These are phyloP conservation scores for Suhomyces yuchorum DNA, from an alignment of 1,139 yeast species.

Conservation along the genomic window DNA sequence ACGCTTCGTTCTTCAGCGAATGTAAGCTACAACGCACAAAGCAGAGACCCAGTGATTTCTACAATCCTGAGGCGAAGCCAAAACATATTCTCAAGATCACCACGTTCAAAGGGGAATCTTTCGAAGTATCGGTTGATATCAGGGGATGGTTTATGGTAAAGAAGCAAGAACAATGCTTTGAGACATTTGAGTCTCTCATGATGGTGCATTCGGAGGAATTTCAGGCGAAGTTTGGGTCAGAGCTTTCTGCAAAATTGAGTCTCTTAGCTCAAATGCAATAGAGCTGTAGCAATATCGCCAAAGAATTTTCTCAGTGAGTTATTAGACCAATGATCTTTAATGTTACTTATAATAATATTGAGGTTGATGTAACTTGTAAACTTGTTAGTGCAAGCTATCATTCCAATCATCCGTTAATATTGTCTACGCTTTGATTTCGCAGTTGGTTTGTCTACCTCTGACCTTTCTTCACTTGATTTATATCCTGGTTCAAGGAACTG, in stretches of 20 bases:
- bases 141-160: constrained; percentile 37
- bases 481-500: too few species aligned
- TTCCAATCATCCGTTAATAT: too few species aligned
- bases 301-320: too few species aligned
- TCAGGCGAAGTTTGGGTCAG: constrained; percentile 10
- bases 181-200: constrained; percentile 29
- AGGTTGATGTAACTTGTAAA: too few species aligned
- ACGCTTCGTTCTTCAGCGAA: constrained; percentile 28
- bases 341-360: too few species aligned
- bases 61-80: constrained; percentile 3
- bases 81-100: constrained; percentile 14
- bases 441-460: too few species aligned
- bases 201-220: constrained; percentile 16
- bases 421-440: too few species aligned
- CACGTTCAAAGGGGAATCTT: constrained; percentile 24
- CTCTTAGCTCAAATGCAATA: background rate
- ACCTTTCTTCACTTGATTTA: too few species aligned
- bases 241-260: constrained; percentile 12
- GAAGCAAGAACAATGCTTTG: constrained; percentile 13
- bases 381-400: too few species aligned
- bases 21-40: constrained; percentile 20
- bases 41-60: constrained; percentile 1
- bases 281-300: background rate
- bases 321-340: too few species aligned
- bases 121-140: constrained; percentile 32